phyloP scores from a whole-genome alignment of 768 basidiomycete species.

The Kwoniella sp. region DNA sequence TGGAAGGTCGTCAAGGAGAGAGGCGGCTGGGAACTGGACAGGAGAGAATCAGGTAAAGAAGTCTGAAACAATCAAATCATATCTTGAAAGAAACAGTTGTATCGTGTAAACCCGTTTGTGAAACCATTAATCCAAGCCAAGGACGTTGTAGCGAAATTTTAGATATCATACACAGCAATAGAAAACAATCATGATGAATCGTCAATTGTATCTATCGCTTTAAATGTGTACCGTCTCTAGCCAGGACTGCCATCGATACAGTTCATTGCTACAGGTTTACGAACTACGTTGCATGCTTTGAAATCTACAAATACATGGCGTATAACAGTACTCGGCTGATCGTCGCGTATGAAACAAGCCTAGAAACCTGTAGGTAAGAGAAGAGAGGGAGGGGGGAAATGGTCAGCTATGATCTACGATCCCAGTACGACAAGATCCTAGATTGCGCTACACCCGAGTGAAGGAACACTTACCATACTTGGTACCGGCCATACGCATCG shows the following conservation, averaged over 20 bases:
- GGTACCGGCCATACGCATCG: conserved; percentile 35
- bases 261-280: too few species aligned
- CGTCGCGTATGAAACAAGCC: too few species aligned
- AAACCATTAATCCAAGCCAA: neutral
- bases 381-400: neutral
- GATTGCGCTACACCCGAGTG: neutral
- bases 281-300: too few species aligned
- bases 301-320: too few species aligned
- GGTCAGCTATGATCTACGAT: too few species aligned
- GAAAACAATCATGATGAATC: neutral
- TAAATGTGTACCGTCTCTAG: too few species aligned
- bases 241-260: too few species aligned
- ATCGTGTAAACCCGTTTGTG: conserved; percentile 1
- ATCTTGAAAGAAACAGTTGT: conserved; percentile 8
- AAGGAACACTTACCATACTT: conserved; percentile 32
- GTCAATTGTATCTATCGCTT: neutral
- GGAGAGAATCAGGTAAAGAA: conserved; percentile 8
- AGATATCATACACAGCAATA: neutral
- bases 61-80: neutral
- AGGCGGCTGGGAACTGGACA: conserved; percentile 44
- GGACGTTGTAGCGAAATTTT: conserved; percentile 20
- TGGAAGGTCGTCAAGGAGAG: conserved; percentile 55
- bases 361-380: too few species aligned
- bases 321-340: too few species aligned
- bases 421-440: too few species aligned